Base-by-base conservation (phyloP, 129 eudicot genomes). In the Gnaphalium uliginosum region DNA sequence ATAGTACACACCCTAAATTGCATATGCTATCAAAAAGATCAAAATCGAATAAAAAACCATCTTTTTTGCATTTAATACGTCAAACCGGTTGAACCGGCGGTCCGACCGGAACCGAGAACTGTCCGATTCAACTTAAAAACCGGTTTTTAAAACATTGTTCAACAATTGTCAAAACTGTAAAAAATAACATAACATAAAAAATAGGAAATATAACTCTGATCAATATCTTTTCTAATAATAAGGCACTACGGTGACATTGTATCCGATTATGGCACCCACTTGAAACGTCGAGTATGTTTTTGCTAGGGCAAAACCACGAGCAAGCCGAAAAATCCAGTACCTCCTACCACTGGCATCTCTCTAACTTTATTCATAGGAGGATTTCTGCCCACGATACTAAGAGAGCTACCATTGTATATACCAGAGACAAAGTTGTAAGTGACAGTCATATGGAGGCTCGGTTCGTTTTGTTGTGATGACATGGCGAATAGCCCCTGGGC, bases 291-390 rank as follows among this genome's bases (percentile, higher is more conserved):
- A 29, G 48, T 69, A 63, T 6, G 84, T 78, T 51, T 75, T 81
- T 5, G 84, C 82, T 4, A 76, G 61, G 6, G 78, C 85, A 68
- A 79, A 83, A 14, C 89, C 89, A 15, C 81, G 83, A 76, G 81
- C 84, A 30, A 82, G 61, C 43, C 89, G 59, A 4, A 86, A 86
- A 35, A 76, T 2, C 87, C 83, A 13, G 83, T 86, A 1, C 87
- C 87, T 72, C 87, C 90, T 2, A 86, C 81, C 66, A 86, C 67
- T 0, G 85, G 83, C 90, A 86, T 83, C 73, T 86, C 87, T 69
- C 83, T 83, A 53, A 76, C 77, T 24, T 41, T 60, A 19, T 74
- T 26, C 62, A 79, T 54, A 33, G 76, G 67, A 8, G 80, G 78
- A 66, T 82, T 85, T 21, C 82, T 37, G 5, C 86, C 84, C 26